Conservation (phyloP, 1,139 yeast species). For the Kodamaea ohmeri region DNA sequence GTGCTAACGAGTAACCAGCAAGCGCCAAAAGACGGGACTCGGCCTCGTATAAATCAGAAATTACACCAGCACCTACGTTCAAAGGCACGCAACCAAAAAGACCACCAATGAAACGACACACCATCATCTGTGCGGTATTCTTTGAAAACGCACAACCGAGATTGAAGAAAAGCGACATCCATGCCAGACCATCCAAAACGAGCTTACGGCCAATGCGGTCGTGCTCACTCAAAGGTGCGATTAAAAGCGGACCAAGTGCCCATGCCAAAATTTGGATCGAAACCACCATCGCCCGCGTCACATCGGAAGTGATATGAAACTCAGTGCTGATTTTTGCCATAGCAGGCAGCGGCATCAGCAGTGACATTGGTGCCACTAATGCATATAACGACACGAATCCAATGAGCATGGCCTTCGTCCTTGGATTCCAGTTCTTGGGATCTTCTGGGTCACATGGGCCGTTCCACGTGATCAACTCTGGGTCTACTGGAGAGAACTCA, state of each 20-base stretch:
- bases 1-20: slow-evolving; percentile 44
- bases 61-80: slow-evolving; percentile 45
- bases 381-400: slow-evolving; percentile 42
- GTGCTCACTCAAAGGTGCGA: slow-evolving; percentile 46
- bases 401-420: slow-evolving; percentile 28
- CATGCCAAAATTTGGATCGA: slow-evolving; percentile 47
- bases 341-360: slow-evolving; percentile 47
- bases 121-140: slow-evolving; percentile 39
- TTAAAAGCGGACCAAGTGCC: slow-evolving; percentile 46
- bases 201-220: slow-evolving; percentile 42
- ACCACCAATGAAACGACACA: slow-evolving; percentile 42
- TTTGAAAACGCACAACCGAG: slow-evolving; percentile 42
- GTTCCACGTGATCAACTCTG: slow-evolving; percentile 44
- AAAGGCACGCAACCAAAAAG: slow-evolving; percentile 40
- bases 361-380: slow-evolving; percentile 46
- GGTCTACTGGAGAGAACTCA: slow-evolving; percentile 38
- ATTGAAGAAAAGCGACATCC: slow-evolving; percentile 34
- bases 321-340: slow-evolving; percentile 33
- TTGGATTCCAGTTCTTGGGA: slow-evolving; percentile 39
- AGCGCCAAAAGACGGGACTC: slow-evolving; percentile 37
- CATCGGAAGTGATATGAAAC: slow-evolving; percentile 31
- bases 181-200: slow-evolving; percentile 36
- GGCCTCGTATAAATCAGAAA: slow-evolving; percentile 34
- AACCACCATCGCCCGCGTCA: slow-evolving; percentile 38
- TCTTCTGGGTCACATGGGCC: slow-evolving; percentile 37